A percentile compares a stretch with the other conserved stretches of the same genome.
Conservation (phyloP, 768 basidiomycete species). For the Mrakia hoshinonis region DNA sequence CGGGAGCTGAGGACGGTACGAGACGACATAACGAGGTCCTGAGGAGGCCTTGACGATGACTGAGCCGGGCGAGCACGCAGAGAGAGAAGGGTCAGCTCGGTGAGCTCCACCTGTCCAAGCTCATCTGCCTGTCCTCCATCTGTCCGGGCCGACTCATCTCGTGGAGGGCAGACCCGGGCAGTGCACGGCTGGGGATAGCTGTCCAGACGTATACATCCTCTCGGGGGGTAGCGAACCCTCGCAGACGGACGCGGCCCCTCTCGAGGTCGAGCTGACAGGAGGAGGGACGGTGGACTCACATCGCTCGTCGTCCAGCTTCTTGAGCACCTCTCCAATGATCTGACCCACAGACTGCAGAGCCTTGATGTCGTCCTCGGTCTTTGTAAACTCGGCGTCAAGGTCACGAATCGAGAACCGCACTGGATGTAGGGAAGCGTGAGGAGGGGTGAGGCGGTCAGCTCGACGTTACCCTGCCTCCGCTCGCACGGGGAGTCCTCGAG, state of each 20-base stretch:
- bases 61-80: constrained; percentile 29
- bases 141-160: no score
- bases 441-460: constrained; percentile 3
- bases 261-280: neutral
- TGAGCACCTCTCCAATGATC: constrained; percentile 98
- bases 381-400: constrained; percentile 77
- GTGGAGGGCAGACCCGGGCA: no score
- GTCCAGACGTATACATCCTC: no score
- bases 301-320: constrained; percentile 93
- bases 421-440: neutral
- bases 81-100: neutral
- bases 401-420: constrained; percentile 82
- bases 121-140: no score
- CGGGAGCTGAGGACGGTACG: constrained; percentile 87
- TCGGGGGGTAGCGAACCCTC: no score
- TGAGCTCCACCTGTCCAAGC: neutral
- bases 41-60: constrained; percentile 99
- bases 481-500: neutral
- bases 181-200: no score
- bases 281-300: constrained; percentile 51
- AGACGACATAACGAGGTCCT: constrained; percentile 96
- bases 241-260: neutral
- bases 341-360: constrained; percentile 97
- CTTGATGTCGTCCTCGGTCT: constrained; percentile 98
- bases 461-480: neutral